Base-by-base conservation (phyloP, 1,284 basidiomycete genomes). In the Caloboletus inedulis region DNA sequence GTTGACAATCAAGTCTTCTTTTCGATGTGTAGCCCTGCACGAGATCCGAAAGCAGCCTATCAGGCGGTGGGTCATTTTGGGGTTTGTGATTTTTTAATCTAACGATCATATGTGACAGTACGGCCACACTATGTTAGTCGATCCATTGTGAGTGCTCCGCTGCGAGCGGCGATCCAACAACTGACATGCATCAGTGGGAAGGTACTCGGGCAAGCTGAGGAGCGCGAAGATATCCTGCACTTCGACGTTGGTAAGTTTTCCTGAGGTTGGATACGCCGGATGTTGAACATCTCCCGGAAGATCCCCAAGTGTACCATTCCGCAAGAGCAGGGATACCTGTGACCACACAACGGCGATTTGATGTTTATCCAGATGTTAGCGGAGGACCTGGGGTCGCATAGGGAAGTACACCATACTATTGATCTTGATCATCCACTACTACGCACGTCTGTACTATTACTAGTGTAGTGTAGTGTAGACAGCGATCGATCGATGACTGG, bases 1-100 rank as follows among this genome's bases (percentile, higher is more conserved):
- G 83, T 94, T 29, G 96, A 99, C 69, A 98, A 99, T 65, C 96
- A 99, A 72, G 83, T 98, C 19, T 99, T 85, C 73, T 85, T 97
- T 57, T 82, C 91, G 3, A 96, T 95, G 88, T 98, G 94, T 71
- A 98, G 94, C 57, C 94, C 95, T 30, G 94, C 97, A 1, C 82
- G 96, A 34, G 90, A 97, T 59, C 69, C 88, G 52, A 82, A 77
- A 14, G 88, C 91, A 29, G 79, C 76, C 18, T 96, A 95, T 68
- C 91, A 95, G 68, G 92, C 94, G 54, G 91, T 93, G 61, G 63
- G 89, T 76, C 14, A 29, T 35, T 41, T 49, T 25, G 30, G 34
- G 18, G 4, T 2, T 31, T 23, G 21, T 37, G 23, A 46, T 42
- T 39, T 42, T 39, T 23, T 23, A 21, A 29, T 36, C 13, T 45